Percentiles rank a stretch among this genome's conserved stretches.
Conservation (phyloP, 2,329 filamentous ascomycete genomes). For the Fusarium transvaalense region DNA sequence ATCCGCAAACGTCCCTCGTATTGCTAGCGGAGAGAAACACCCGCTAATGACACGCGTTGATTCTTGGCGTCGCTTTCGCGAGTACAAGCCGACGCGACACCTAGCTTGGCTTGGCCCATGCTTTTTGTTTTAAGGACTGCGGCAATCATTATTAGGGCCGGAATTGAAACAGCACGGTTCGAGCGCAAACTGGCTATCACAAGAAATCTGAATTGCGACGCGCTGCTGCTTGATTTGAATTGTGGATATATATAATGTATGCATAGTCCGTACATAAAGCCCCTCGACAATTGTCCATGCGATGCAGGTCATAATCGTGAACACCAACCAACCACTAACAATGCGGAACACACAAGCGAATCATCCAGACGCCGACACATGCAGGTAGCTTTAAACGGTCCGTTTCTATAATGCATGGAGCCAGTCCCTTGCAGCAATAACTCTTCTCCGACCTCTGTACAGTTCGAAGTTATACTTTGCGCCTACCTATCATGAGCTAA, state of each 20-base stretch:
- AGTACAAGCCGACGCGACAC: conserved; percentile 13
- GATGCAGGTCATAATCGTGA: conserved; percentile 6
- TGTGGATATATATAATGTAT: neutral
- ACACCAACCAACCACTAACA: neutral
- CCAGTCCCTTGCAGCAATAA: neutral
- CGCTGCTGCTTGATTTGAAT: neutral
- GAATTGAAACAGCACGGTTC: neutral
- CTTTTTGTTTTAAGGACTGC: neutral
- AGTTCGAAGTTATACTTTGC: neutral
- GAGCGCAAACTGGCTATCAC: neutral
- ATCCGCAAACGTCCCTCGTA: neutral
- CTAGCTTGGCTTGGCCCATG: neutral
- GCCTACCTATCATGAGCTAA: neutral
- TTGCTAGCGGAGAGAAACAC: neutral
- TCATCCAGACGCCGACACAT: neutral
- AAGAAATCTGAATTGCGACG: neutral
- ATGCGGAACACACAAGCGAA: conserved; percentile 1
- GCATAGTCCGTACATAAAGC: neutral
- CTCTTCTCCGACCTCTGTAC: neutral
- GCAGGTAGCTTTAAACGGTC: neutral
- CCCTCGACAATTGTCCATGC: neutral
- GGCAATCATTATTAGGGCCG: neutral
- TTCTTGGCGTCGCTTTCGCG: conserved; percentile 25
- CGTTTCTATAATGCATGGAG: neutral
- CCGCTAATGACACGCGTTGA: conserved; percentile 16